Evolutionary conservation across 1,284 basidiomycete species (phyloP).

Genomic region (Vanrija pseudolonga): DNA sequence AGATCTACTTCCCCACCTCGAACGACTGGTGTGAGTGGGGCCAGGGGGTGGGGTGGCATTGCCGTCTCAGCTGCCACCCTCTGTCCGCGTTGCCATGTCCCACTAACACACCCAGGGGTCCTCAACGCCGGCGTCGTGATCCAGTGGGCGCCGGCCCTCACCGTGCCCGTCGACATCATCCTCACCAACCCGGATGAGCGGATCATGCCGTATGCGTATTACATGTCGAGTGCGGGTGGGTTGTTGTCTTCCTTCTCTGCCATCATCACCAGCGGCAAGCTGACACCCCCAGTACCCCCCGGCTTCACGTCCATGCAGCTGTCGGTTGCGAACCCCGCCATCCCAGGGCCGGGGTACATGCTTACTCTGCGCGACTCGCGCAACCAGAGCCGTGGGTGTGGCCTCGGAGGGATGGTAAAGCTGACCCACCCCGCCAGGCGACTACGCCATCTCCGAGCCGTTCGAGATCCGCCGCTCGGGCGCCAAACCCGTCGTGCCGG

Average conservation of each 20-base stretch:
- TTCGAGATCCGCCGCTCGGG: constrained; percentile 16
- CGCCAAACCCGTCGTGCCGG: constrained; percentile 1
- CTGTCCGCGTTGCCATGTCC: background rate
- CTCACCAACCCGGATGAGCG: constrained; percentile 1
- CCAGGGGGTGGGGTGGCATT: background rate
- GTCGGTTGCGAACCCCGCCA: background rate
- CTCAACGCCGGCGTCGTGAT: background rate
- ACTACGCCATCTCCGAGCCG: constrained; percentile 5
- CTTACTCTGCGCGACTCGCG: too few relatives aligned
- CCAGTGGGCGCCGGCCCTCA: constrained; percentile 7
- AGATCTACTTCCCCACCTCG: constrained; percentile 1
- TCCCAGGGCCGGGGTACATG: too few relatives aligned
- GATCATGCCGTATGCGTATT: background rate
- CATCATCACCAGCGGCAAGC: too few relatives aligned
- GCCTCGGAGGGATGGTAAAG: too few relatives aligned
- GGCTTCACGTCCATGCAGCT: background rate
- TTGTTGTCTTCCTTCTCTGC: too few relatives aligned
- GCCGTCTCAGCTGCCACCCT: too few relatives aligned
- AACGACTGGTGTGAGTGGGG: constrained; percentile 1
- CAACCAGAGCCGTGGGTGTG: too few relatives aligned
- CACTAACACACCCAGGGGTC: constrained; percentile 1
- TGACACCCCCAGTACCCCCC: background rate
- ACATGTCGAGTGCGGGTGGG: background rate
- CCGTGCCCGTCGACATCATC: background rate
- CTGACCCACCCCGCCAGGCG: too few relatives aligned